Evolutionary conservation across 345 rosid genomes (phyloP).

Genomic region (Laguncularia racemosa): DNA sequence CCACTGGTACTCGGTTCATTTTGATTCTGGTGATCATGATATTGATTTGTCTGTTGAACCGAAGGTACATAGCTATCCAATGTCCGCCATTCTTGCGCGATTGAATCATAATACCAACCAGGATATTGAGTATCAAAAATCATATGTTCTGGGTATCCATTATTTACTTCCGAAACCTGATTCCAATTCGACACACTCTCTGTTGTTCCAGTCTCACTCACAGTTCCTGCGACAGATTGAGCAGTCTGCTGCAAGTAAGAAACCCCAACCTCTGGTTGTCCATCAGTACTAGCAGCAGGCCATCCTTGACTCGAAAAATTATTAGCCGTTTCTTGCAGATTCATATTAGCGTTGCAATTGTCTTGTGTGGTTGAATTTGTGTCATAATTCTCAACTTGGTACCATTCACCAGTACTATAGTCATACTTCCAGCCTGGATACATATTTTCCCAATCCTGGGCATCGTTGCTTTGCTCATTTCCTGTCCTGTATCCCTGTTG

Average conservation of each 20-base stretch:
- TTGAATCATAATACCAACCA: conserved; percentile 85
- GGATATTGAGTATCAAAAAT: conserved; percentile 84
- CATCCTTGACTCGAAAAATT: conserved; percentile 30
- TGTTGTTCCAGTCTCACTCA: conserved; percentile 35
- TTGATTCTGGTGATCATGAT: conserved; percentile 47
- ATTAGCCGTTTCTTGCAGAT: conserved; percentile 28
- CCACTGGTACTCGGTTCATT: conserved; percentile 36
- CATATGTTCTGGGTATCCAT: conserved; percentile 88
- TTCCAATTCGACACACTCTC: conserved; percentile 58
- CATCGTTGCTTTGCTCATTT: conserved; percentile 26
- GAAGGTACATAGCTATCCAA: conserved; percentile 63
- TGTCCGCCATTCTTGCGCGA: conserved; percentile 61
- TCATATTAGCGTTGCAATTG: conserved; percentile 8
- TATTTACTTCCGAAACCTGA: conserved; percentile 55
- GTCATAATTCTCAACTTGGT: conserved; percentile 45
- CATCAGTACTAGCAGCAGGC: conserved; percentile 29
- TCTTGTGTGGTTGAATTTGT: no score
- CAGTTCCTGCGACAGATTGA: conserved; percentile 43
- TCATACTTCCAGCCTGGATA: conserved; percentile 96
- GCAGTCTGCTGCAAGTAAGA: conserved; percentile 57
- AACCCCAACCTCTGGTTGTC: conserved; percentile 42
- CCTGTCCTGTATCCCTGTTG: conserved; percentile 25
- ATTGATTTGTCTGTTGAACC: conserved; percentile 33
- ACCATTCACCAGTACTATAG: conserved; percentile 71
- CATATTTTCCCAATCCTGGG: conserved; percentile 67